Percentiles rank a stretch among this genome's conserved stretches.
These are phyloP conservation scores for Saksenaea vasiformis DNA, from an alignment of 371 early-diverging fungal genomes.

Conservation along the genomic window DNA sequence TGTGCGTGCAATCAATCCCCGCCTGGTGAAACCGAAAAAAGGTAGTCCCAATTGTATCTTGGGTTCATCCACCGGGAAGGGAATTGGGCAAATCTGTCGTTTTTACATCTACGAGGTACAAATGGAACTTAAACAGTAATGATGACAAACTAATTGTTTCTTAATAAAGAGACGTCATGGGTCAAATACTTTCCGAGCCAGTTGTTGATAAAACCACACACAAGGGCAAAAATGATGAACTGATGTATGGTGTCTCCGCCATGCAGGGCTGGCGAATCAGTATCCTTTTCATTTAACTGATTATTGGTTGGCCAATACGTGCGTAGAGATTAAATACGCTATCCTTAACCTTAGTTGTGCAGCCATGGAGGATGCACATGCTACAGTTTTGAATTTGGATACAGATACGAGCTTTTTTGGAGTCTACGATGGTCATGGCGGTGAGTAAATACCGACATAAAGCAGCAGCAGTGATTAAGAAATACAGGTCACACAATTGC, in stretches of 20 bases:
- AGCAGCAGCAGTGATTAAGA: not conserved
- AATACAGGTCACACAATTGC: conserved; percentile 76
- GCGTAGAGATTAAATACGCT: not conserved
- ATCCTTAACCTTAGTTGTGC: conserved; percentile 11
- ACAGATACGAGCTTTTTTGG: conserved; percentile 83
- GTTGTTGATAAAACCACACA: conserved; percentile 86
- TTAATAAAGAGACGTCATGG: conserved; percentile 61
- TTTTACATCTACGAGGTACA: not conserved
- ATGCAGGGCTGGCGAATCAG: conserved; percentile 99
- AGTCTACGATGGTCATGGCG: conserved; percentile 98
- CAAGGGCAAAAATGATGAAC: conserved; percentile 68
- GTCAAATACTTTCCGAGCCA: conserved; percentile 96
- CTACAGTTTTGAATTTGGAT: conserved; percentile 75
- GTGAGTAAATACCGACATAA: conserved; percentile 37
- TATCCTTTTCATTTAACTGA: conserved; percentile 41
- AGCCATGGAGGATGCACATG: conserved; percentile 99
- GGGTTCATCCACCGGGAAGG: too few relatives aligned
- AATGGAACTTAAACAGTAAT: not conserved
- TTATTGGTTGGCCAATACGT: not conserved
- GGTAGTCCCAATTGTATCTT: too few relatives aligned
- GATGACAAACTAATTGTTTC: not conserved
- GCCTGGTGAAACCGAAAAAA: too few relatives aligned
- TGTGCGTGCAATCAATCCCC: too few relatives aligned
- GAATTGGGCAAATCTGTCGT: not conserved
- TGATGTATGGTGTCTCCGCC: conserved; percentile 84